Evolutionary conservation across 2,329 filamentous ascomycete species (phyloP).

Genomic region (Xylariales sp.): DNA sequence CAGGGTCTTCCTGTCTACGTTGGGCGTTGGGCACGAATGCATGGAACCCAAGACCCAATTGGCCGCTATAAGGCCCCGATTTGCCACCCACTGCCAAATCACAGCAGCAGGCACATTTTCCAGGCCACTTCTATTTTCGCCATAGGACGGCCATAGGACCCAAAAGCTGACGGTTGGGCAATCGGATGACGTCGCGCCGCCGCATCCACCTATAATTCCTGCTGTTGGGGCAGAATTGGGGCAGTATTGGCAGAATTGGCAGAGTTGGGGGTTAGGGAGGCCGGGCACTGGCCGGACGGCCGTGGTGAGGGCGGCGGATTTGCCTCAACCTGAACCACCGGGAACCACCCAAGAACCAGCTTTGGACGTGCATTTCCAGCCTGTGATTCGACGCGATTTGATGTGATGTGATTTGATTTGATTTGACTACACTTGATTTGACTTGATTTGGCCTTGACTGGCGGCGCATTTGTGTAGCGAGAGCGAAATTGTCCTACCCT

Average conservation of each 20-base stretch:
- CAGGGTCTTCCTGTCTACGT: constrained; percentile 38
- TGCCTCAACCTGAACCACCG: constrained; percentile 31
- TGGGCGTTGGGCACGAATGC: constrained; percentile 48
- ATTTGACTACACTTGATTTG: too few species aligned
- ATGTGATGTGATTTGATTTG: too few species aligned
- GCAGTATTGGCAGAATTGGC: too few species aligned
- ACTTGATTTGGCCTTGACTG: constrained; percentile 5
- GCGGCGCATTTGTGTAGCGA: constrained; percentile 28
- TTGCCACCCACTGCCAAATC: constrained; percentile 43
- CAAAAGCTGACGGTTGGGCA: constrained; percentile 37
- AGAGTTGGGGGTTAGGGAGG: background rate
- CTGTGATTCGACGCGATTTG: constrained; percentile 16
- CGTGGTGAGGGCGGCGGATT: constrained; percentile 22
- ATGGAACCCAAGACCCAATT: constrained; percentile 44
- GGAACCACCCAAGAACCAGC: constrained; percentile 29
- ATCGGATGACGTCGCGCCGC: constrained; percentile 39
- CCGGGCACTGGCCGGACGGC: constrained; percentile 3
- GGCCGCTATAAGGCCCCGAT: constrained; percentile 33
- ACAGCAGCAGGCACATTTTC: constrained; percentile 28
- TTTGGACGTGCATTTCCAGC: constrained; percentile 31
- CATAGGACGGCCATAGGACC: constrained; percentile 7
- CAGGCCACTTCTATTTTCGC: constrained; percentile 27
- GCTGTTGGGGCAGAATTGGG: background rate
- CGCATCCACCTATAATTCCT: constrained; percentile 29
- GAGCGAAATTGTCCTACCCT: constrained; percentile 15